Evolutionary conservation across 305 asterid genomes (phyloP), one percentile per base, ranked within the genome.

Genomic region (Andrographis paniculata): DNA sequence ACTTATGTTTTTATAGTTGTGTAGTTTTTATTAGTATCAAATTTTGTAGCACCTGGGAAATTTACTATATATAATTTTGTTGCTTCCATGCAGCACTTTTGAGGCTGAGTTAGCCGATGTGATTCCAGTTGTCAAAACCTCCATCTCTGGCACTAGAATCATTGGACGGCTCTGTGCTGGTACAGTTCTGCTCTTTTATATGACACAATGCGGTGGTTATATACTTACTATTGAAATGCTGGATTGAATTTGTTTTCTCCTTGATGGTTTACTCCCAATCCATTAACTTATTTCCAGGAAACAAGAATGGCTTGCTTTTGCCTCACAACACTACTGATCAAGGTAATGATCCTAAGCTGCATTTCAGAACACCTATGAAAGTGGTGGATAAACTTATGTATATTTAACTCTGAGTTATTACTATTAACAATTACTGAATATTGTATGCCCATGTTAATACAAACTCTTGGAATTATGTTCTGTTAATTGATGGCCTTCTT

Each of bases 261-360:
- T 51, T 27, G 13, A 9, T 27, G 18, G 28, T 37, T 37, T 10
- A 14, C 46, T 40, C 22, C 24, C 12, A 11, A 14, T 21, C 1
- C 48, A 64, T 30, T 16, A 11, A 46, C 18, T 17, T 24, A 10
- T 8, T 54, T 56, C 49, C 76, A 88, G 97, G 97, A 54, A 88
- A 88, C 72, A 88, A 88, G 66, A 88, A 88, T 21, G 97, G 97
- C 37, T 75, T 88, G 69, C 88, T 84, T 48, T 60, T 88, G 71
- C 97, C 97, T 58, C 97, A 84, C 64, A 88, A 60, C 38, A 88
- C 97, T 50, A 88, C 95, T 7, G 97, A 88, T 69, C 97, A 88
- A 77, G 97, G 97, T 87, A n/a, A n/a, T n/a, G 58, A 74, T 38
- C 14, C 42, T 11, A 19, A 45, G 21, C 16, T 45, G 14, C 21